These are phyloP conservation scores for Neurospora sp. DNA, from an alignment of 495 filamentous ascomycete species.

Conservation along the genomic window DNA sequence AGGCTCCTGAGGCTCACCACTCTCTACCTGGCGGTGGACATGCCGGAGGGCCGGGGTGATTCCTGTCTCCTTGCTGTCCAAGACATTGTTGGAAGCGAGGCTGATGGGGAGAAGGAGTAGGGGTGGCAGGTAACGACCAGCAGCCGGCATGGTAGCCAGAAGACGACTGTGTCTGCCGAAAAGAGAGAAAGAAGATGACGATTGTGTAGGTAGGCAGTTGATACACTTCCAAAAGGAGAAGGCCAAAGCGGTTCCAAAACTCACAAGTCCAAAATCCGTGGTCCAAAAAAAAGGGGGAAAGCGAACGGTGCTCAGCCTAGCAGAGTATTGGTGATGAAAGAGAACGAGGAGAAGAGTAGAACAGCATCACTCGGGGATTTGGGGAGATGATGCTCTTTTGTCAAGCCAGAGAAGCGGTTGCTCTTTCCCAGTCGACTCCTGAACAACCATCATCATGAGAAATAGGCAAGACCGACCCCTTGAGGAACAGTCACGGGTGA, in stretches of 20 bases:
- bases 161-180: neutral
- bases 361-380: neutral
- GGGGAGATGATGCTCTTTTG: neutral
- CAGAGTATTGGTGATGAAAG: neutral
- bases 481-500: neutral
- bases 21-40: neutral
- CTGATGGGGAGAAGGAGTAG: slow-evolving; percentile 1
- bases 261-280: slow-evolving; percentile 6
- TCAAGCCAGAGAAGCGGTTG: neutral
- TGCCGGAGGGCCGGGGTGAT: neutral
- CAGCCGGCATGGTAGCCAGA: slow-evolving; percentile 7
- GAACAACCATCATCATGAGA: neutral
- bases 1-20: neutral
- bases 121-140: slow-evolving; percentile 1
- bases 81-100: neutral
- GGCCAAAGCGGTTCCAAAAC: slow-evolving; percentile 13
- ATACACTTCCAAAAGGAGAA: slow-evolving; percentile 12
- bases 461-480: neutral
- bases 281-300: slow-evolving; percentile 8
- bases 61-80: neutral
- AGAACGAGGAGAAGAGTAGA: neutral
- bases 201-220: neutral
- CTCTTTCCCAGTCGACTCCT: neutral
- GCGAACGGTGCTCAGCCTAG: neutral
- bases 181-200: neutral